These are phyloP conservation scores for Leccinum barrowsii DNA, from an alignment of 768 basidiomycete genomes.

Conservation along the genomic window DNA sequence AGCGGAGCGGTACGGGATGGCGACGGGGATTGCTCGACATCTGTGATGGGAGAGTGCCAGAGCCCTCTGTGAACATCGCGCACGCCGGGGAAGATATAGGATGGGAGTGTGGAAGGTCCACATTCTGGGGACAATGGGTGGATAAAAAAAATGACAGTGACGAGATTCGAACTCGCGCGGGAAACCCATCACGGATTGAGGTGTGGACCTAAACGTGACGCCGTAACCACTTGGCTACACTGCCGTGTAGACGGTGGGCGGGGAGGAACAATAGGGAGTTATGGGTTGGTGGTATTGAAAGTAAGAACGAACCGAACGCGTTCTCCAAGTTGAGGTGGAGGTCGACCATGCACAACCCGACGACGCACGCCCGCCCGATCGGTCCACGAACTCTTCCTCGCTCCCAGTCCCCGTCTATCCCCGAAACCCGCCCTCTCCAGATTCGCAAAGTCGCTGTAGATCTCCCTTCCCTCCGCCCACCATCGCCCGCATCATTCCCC, in stretches of 20 bases:
- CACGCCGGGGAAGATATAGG: constrained; percentile 6
- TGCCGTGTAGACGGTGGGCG: constrained; percentile 25
- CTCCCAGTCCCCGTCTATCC: constrained; percentile 40
- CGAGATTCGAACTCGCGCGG: constrained; percentile 61
- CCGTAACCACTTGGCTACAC: constrained; percentile 61
- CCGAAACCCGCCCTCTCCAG: constrained; percentile 38
- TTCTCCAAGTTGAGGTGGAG: background rate
- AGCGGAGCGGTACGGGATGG: constrained; percentile 36
- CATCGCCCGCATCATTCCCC: constrained; percentile 28
- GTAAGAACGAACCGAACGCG: constrained; percentile 7
- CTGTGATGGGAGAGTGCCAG: constrained; percentile 21
- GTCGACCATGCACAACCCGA: constrained; percentile 24
- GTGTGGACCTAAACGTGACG: constrained; percentile 50
- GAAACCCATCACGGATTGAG: constrained; percentile 52
- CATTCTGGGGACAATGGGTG: constrained; percentile 3
- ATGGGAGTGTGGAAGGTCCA: background rate
- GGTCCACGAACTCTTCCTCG: constrained; percentile 49
- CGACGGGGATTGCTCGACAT: constrained; percentile 27
- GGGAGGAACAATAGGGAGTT: background rate
- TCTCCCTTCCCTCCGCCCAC: constrained; percentile 24
- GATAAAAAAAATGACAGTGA: constrained; percentile 42
- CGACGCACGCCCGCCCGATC: constrained; percentile 39
- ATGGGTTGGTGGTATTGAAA: background rate
- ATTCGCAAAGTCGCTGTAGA: constrained; percentile 37
- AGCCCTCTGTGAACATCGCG: constrained; percentile 10